A percentile compares a stretch with the other conserved stretches of the same genome.
Evolutionary conservation across 176 grass and related monocot species (phyloP).

Genomic region (Aechmea fasciata): DNA sequence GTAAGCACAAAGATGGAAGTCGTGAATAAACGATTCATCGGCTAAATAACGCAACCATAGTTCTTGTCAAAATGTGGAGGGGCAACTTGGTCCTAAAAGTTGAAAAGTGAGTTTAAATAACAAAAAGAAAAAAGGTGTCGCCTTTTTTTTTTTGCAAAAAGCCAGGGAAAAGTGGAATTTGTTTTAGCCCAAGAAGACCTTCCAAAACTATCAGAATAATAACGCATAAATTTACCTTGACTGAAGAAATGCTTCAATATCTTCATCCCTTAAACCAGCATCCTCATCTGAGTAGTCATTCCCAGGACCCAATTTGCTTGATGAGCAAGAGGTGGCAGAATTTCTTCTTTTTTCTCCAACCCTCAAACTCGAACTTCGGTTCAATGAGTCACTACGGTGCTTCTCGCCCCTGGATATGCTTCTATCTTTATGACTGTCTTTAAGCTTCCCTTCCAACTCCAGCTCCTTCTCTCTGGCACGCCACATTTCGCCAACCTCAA

Average conservation of each 20-base stretch:
- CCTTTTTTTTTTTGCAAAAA: no score
- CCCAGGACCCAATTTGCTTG: constrained; percentile 9
- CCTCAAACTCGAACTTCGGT: constrained; percentile 33
- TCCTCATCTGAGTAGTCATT: constrained; percentile 36
- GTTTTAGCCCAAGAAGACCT: no score
- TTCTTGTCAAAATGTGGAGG: not conserved
- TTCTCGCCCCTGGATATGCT: constrained; percentile 14
- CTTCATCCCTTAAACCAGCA: constrained; percentile 45
- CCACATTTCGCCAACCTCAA: constrained; percentile 93
- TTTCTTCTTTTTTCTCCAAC: constrained; percentile 22
- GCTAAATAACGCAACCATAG: not conserved
- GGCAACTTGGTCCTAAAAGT: not conserved
- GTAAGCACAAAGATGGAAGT: not conserved
- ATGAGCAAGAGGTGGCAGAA: constrained; percentile 22
- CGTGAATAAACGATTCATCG: no score
- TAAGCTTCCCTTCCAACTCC: constrained; percentile 52
- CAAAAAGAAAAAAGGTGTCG: no score
- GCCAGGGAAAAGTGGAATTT: no score
- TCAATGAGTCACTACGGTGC: constrained; percentile 28
- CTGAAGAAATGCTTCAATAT: constrained; percentile 77
- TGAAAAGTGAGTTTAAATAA: no score
- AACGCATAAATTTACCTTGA: constrained; percentile 49
- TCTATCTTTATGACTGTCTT: constrained; percentile 18
- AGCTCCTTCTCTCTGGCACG: constrained; percentile 71
- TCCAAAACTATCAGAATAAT: not conserved